These are phyloP conservation scores for Tuber indicum DNA, from an alignment of 495 filamentous ascomycete genomes.

Conservation along the genomic window DNA sequence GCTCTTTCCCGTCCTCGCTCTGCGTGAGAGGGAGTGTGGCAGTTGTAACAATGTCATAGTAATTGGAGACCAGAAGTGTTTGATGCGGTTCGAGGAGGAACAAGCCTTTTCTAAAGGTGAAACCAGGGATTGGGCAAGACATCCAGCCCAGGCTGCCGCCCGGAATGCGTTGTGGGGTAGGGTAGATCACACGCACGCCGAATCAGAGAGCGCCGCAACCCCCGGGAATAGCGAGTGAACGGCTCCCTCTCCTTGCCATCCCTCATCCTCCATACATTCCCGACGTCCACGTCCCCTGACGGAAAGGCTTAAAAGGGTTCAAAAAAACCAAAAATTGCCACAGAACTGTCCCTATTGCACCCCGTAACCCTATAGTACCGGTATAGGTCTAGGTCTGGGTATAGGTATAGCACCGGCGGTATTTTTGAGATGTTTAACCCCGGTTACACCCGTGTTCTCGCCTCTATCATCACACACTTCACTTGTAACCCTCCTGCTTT, in stretches of 20 bases:
- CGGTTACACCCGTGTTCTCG: background rate
- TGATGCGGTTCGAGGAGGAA: slow-evolving; percentile 28
- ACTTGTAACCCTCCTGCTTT: no score
- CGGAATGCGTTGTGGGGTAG: slow-evolving; percentile 13
- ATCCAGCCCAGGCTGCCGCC: slow-evolving; percentile 14
- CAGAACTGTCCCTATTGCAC: background rate
- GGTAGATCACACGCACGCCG: slow-evolving; percentile 3
- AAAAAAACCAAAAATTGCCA: background rate
- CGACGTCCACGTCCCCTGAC: background rate
- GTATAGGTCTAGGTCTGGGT: no score
- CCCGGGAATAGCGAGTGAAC: background rate
- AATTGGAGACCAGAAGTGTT: slow-evolving; percentile 21
- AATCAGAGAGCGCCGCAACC: slow-evolving; percentile 18
- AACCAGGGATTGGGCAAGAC: slow-evolving; percentile 26
- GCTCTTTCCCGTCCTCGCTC: background rate
- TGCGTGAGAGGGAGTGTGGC: background rate
- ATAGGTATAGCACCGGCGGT: background rate
- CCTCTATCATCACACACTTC: background rate
- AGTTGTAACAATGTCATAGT: background rate
- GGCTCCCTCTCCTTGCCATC: background rate
- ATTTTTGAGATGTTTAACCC: background rate
- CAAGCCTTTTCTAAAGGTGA: slow-evolving; percentile 27
- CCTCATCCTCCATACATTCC: background rate
- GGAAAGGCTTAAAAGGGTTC: background rate
- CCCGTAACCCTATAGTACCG: background rate